Base-by-base conservation (phyloP, 306 rosid genomes). In the Trichosanthes cucumerina region DNA sequence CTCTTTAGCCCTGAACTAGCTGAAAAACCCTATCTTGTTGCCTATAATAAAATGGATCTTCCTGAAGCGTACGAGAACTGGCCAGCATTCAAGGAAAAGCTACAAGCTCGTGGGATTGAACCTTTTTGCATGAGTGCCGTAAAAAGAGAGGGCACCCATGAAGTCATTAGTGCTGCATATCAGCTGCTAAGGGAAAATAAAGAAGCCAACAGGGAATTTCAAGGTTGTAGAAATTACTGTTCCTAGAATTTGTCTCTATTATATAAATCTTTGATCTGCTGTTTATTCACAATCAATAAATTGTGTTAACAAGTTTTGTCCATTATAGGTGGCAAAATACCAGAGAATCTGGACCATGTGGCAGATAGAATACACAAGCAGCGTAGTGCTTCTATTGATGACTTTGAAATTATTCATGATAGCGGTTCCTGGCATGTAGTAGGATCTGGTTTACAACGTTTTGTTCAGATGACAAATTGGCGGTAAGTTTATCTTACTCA, bases 381-480 rank as follows among this genome's bases (percentile, higher is more conserved):
- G 83, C 89, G 94, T 71, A 91, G 89, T 53, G 90, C 91, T 60
- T 88, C 97, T 79, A 88, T 95, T 52, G 81, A 83, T 86, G 97
- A 95, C 80, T 95, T 89, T 86, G 97, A 91, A 86, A 87, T 95
- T 83, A 73, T 83, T 81, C 91, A 79, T 52, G 97, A 95, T 39
- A 86, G 82, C 11, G 50, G 54, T 70, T 83, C 96, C 76, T 95
- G 99, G 99, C 90, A 80, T 73, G 91, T 95, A 34, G 86, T 87
- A 77, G 99, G 99, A 81, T 57, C 97, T 82, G 97, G 97, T 60
- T 83, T 95, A 83, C 90, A 91, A 76, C 92, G 97, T n/a, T 95
- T 95, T 88, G 89, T 89, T 77, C 99, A 91, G 87, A 95, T 92
- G 99, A 95, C 93, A 83, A 92, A 92, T 87, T 95, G 97, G 96